Evolutionary conservation across 2,329 filamentous ascomycete genomes (phyloP).

Genomic region (Botrytis galanthina): DNA sequence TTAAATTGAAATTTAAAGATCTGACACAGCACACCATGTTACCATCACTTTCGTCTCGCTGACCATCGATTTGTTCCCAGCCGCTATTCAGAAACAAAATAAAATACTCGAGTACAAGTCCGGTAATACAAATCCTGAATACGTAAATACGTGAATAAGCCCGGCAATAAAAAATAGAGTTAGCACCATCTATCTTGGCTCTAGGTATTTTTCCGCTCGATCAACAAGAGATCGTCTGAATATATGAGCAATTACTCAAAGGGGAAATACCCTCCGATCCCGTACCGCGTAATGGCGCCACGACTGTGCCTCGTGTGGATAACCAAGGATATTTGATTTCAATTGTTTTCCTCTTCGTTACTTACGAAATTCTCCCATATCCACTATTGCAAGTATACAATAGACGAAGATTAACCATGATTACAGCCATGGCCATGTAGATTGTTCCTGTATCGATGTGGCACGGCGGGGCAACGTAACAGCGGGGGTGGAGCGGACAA

Average conservation of each 20-base stretch:
- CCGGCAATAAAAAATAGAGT: neutral
- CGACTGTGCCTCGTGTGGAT: neutral
- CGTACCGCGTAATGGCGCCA: constrained; percentile 3
- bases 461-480: constrained; percentile 6
- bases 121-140: neutral
- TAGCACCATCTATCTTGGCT: neutral
- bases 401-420: constrained; percentile 1
- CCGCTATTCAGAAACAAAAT: constrained; percentile 2
- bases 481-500: constrained; percentile 8
- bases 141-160: neutral
- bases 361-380: neutral
- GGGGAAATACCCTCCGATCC: neutral
- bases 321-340: neutral
- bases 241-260: neutral
- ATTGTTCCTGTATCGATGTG: constrained; percentile 4
- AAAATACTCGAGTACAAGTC: neutral
- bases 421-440: neutral
- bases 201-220: neutral
- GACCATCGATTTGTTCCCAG: neutral
- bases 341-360: neutral
- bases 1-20: neutral
- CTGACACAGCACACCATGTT: neutral
- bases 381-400: neutral
- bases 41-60: neutral
- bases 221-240: neutral